These are phyloP conservation scores for Talaromyces amestolkiae DNA, from an alignment of 2,329 filamentous ascomycete species.

Conservation along the genomic window DNA sequence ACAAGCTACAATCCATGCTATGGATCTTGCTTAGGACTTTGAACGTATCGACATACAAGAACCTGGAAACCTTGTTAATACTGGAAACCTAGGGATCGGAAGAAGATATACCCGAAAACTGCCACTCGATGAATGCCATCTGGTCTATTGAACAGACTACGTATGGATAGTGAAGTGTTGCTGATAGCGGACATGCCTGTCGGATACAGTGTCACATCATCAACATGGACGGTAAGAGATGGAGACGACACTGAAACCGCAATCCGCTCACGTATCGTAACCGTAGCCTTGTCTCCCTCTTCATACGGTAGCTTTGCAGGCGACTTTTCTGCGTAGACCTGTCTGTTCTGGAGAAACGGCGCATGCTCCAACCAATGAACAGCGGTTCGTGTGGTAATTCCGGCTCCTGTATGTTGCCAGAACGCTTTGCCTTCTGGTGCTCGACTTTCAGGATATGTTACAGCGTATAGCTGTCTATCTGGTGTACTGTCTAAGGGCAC, in stretches of 20 bases:
- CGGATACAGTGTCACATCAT: constrained; percentile 9
- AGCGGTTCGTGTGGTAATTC: constrained; percentile 6
- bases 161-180: constrained; percentile 11
- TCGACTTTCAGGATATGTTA: constrained; percentile 6
- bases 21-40: constrained; percentile 13
- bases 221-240: not conserved
- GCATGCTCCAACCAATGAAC: constrained; percentile 16
- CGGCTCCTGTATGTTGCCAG: constrained; percentile 12
- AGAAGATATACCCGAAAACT: not conserved
- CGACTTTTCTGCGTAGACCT: not conserved
- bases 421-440: constrained; percentile 5
- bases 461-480: constrained; percentile 2
- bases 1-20: constrained; percentile 11
- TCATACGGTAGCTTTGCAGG: not conserved
- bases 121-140: constrained; percentile 9
- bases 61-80: not conserved
- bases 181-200: constrained; percentile 16
- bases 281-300: not conserved
- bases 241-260: constrained; percentile 1
- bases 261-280: constrained; percentile 1
- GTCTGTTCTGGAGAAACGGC: constrained; percentile 4
- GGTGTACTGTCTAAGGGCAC: not conserved
- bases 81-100: not conserved
- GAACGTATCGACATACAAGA: constrained; percentile 16
- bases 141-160: not conserved